Conservation (phyloP, 2,329 filamentous ascomycete genomes). For the Claviceps humidiphila region DNA sequence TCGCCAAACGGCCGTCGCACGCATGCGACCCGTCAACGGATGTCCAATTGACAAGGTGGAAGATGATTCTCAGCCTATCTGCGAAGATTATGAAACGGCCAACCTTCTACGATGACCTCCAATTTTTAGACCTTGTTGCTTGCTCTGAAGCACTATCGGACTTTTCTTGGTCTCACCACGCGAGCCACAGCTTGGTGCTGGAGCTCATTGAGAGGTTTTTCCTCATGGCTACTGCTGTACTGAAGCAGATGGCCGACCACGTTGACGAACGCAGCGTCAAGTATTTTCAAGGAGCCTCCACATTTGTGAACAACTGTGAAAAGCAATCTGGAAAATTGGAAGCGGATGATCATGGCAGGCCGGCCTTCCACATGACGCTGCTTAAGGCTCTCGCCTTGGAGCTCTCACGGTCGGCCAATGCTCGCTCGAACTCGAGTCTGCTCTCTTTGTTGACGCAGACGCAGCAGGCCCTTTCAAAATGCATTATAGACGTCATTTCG, state of each 20-base stretch:
- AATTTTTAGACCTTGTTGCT: constrained; percentile 23
- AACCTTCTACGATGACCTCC: constrained; percentile 36
- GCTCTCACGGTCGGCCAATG: constrained; percentile 15
- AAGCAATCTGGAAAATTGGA: constrained; percentile 1
- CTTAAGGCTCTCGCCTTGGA: constrained; percentile 21
- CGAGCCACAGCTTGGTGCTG: constrained; percentile 14
- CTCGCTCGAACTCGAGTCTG: constrained; percentile 13
- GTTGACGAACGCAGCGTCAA: constrained; percentile 27
- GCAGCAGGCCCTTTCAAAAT: constrained; percentile 15
- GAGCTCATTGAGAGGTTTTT: constrained; percentile 22
- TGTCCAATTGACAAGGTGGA: constrained; percentile 19
- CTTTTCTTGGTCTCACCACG: constrained; percentile 12
- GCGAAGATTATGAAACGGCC: constrained; percentile 37
- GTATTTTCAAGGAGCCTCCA: constrained; percentile 22
- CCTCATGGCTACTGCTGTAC: constrained; percentile 17
- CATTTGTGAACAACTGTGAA: constrained; percentile 15
- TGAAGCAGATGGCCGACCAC: constrained; percentile 31
- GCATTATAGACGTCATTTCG: constrained; percentile 14
- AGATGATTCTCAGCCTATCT: constrained; percentile 29
- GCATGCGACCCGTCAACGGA: constrained; percentile 14
- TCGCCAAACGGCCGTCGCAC: constrained; percentile 16
- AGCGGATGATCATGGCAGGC: constrained; percentile 5
- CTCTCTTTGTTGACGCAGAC: constrained; percentile 12
- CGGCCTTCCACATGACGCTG: constrained; percentile 22
- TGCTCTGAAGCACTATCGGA: constrained; percentile 20